Evolutionary conservation across 2,329 filamentous ascomycete genomes (phyloP).

Genomic region (Colletotrichum gigasporum): DNA sequence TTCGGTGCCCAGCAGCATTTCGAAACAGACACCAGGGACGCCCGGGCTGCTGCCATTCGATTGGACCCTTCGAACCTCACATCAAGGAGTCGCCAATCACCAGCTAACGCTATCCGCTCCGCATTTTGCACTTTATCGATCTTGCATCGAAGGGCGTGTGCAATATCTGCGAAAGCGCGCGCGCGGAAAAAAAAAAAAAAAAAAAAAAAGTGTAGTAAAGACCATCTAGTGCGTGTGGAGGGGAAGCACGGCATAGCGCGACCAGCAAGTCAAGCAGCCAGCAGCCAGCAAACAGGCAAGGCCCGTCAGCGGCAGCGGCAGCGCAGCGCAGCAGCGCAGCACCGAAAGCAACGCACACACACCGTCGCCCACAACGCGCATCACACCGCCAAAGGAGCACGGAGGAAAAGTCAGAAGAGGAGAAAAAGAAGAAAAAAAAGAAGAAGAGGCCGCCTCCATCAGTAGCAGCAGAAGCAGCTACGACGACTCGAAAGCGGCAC

Average conservation of each 20-base stretch:
- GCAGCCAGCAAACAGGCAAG: neutral
- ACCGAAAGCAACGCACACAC: neutral
- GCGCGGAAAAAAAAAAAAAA: conserved; percentile 3
- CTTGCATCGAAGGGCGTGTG: conserved; percentile 19
- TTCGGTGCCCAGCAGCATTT: conserved; percentile 32
- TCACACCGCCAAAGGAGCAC: conserved; percentile 4
- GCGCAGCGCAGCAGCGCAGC: conserved; percentile 6
- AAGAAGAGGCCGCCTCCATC: neutral
- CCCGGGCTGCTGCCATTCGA: conserved; percentile 19
- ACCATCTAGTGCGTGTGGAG: conserved; percentile 2
- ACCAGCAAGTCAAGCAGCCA: neutral
- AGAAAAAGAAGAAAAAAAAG: neutral
- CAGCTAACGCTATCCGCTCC: conserved; percentile 19
- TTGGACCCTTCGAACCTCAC: conserved; percentile 16
- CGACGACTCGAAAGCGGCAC: neutral
- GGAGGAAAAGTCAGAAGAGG: no score
- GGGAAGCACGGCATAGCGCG: neutral
- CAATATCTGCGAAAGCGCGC: conserved; percentile 16
- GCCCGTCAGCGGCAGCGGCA: neutral
- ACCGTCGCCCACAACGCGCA: no score
- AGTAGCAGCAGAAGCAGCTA: neutral
- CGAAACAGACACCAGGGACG: conserved; percentile 27
- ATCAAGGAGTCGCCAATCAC: conserved; percentile 28
- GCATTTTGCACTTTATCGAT: conserved; percentile 30
- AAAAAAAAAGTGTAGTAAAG: neutral